Conservation (phyloP, 371 early-diverging fungal species). For the Apophysomyces sp. region DNA sequence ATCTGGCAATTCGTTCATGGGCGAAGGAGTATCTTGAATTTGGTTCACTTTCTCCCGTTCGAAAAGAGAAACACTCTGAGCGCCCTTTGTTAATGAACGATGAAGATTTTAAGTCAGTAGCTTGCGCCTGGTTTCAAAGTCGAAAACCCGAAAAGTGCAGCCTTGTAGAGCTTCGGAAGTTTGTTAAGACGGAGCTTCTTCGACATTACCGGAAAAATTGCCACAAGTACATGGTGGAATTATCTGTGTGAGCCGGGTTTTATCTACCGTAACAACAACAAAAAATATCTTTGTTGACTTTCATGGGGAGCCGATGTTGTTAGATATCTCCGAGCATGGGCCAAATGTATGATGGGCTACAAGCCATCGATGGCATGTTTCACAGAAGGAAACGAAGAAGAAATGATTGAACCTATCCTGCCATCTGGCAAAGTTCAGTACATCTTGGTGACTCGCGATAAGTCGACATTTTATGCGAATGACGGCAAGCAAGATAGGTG, state of each 20-base stretch:
- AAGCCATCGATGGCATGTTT: neutral
- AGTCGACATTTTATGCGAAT: conserved; percentile 3
- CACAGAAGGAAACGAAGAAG: neutral
- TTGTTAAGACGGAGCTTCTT: neutral
- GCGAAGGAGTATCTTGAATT: conserved; percentile 1
- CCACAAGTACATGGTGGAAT: neutral
- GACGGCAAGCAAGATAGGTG: neutral
- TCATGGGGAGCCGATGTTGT: too few species aligned
- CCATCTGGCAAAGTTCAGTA: neutral
- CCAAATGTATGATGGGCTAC: conserved; percentile 1
- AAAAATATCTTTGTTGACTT: too few species aligned
- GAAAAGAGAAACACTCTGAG: neutral
- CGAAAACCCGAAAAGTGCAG: neutral
- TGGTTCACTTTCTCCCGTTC: neutral
- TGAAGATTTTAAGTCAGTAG: neutral
- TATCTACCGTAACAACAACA: too few species aligned
- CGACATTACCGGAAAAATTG: neutral
- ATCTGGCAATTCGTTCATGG: neutral
- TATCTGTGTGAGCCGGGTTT: too few species aligned
- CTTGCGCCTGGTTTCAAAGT: neutral
- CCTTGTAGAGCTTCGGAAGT: neutral
- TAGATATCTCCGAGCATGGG: too few species aligned
- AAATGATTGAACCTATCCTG: neutral
- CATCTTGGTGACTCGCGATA: neutral
- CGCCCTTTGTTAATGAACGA: neutral